Percentiles rank a stretch among this genome's conserved stretches.
Evolutionary conservation across 1,139 yeast species (phyloP).

Genomic region (Nakaseomyces glabratus): DNA sequence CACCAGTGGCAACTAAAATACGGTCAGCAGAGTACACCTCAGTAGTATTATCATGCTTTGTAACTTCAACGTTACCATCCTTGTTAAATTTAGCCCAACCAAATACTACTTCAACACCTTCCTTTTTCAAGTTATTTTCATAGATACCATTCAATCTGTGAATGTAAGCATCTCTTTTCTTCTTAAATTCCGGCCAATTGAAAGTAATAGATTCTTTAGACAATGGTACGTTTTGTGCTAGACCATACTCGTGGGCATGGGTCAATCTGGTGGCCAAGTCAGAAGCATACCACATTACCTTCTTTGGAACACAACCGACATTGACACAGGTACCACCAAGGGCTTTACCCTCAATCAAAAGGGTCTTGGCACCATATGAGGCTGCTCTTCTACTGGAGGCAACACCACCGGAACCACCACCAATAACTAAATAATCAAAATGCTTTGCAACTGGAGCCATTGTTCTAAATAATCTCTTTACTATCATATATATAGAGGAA

Average conservation of each 20-base stretch:
- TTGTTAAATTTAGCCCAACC: constrained; percentile 80
- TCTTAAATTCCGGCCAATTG: constrained; percentile 73
- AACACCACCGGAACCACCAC: constrained; percentile 99
- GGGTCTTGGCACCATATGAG: constrained; percentile 78
- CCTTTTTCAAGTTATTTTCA: constrained; percentile 74
- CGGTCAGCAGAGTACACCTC: constrained; percentile 70
- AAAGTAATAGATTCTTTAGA: constrained; percentile 43
- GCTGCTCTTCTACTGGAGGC: constrained; percentile 98
- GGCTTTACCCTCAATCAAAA: constrained; percentile 67
- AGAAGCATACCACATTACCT: constrained; percentile 97
- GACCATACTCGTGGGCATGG: constrained; percentile 77
- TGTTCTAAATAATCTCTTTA: constrained; percentile 7
- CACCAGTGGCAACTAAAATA: constrained; percentile 88
- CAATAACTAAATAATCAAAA: constrained; percentile 87
- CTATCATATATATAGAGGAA: too few species aligned
- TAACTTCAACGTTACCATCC: constrained; percentile 72
- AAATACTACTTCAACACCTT: constrained; percentile 76
- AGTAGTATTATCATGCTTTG: constrained; percentile 46
- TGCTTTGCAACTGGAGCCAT: constrained; percentile 33
- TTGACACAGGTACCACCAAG: constrained; percentile 99
- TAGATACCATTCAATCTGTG: constrained; percentile 84
- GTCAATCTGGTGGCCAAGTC: constrained; percentile 69
- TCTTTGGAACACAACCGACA: constrained; percentile 98
- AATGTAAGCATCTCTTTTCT: constrained; percentile 86
- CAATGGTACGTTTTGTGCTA: constrained; percentile 46